phyloP scores from a whole-genome alignment of 257 asterid species.

The Cruciata laevipes region DNA sequence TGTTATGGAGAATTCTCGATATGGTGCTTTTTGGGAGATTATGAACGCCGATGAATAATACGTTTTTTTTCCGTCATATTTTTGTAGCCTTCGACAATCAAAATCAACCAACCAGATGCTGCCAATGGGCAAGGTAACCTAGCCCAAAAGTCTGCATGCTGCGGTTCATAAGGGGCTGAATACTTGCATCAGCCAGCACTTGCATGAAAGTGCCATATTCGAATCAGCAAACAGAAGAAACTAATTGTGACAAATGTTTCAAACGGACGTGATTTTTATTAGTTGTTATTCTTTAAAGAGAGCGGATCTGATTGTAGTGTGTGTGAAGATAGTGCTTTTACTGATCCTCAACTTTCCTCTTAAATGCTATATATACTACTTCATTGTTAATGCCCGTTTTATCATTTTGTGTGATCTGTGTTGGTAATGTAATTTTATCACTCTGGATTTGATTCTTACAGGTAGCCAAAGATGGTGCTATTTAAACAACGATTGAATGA shows the following conservation, averaged over 20 bases:
- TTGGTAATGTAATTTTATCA: background rate
- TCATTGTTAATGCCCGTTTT: background rate
- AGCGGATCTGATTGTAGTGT: slow-evolving; percentile 20
- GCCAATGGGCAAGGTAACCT: slow-evolving; percentile 18
- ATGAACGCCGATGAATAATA: background rate
- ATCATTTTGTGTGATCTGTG: background rate
- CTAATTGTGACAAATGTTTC: slow-evolving; percentile 26
- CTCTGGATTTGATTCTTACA: background rate
- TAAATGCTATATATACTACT: background rate
- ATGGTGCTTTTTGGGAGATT: background rate
- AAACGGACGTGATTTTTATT: slow-evolving; percentile 25
- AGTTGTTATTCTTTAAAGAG: slow-evolving; percentile 23
- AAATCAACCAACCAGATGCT: slow-evolving; percentile 31
- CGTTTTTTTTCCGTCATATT: background rate
- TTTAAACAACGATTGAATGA: too few relatives aligned
- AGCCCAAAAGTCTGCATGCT: slow-evolving; percentile 38
- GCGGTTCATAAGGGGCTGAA: slow-evolving; percentile 24
- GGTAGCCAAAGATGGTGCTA: background rate
- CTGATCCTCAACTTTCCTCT: slow-evolving; percentile 22
- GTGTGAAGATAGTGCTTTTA: slow-evolving; percentile 34
- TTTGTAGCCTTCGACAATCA: slow-evolving; percentile 36
- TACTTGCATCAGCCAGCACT: background rate
- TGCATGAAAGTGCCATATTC: slow-evolving; percentile 6
- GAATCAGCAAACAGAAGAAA: background rate
- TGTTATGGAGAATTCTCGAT: background rate